Percentiles rank a stretch among this genome's conserved stretches.
Evolutionary conservation across 2,329 filamentous ascomycete species (phyloP).

Genomic region (Alternaria sp.): DNA sequence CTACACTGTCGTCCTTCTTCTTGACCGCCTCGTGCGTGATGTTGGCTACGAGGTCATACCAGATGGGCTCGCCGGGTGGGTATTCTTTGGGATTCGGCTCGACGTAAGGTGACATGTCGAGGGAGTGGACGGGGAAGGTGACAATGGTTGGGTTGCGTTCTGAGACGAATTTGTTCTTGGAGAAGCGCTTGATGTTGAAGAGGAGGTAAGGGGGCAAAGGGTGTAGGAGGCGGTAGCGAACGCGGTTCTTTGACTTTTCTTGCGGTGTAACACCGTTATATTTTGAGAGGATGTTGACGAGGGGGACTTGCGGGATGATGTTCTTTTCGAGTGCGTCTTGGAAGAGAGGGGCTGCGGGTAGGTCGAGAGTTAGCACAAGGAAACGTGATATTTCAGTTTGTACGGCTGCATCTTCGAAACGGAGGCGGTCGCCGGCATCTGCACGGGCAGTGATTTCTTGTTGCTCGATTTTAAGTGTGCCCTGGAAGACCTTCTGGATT

Average conservation of each 20-base stretch:
- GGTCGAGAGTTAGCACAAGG: slow-evolving; percentile 89
- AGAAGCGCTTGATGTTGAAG: slow-evolving; percentile 97
- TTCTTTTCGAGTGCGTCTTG: slow-evolving; percentile 94
- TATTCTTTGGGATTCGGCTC: slow-evolving; percentile 80
- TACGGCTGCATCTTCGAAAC: slow-evolving; percentile 92
- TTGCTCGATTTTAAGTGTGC: slow-evolving; percentile 87
- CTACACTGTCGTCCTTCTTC: slow-evolving; percentile 79
- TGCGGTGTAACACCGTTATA: slow-evolving; percentile 90
- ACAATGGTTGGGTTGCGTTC: slow-evolving; percentile 98
- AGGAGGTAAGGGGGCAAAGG: slow-evolving; percentile 90
- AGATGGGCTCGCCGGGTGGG: slow-evolving; percentile 80
- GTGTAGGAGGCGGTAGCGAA: slow-evolving; percentile 87
- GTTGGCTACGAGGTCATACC: slow-evolving; percentile 96
- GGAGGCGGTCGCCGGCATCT: slow-evolving; percentile 83
- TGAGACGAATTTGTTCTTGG: slow-evolving; percentile 92
- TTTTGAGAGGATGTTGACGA: slow-evolving; percentile 79
- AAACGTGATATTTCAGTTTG: slow-evolving; percentile 80
- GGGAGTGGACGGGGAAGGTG: slow-evolving; percentile 84
- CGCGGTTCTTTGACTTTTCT: slow-evolving; percentile 86
- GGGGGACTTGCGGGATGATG: slow-evolving; percentile 91
- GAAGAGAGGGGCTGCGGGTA: slow-evolving; percentile 91
- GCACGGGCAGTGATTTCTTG: slow-evolving; percentile 92
- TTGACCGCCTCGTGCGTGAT: slow-evolving; percentile 86
- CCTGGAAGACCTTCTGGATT: slow-evolving; percentile 92
- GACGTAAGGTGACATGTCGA: slow-evolving; percentile 90